These are phyloP conservation scores for Cubamyces lactineus DNA, from an alignment of 768 basidiomycete species.

Conservation along the genomic window DNA sequence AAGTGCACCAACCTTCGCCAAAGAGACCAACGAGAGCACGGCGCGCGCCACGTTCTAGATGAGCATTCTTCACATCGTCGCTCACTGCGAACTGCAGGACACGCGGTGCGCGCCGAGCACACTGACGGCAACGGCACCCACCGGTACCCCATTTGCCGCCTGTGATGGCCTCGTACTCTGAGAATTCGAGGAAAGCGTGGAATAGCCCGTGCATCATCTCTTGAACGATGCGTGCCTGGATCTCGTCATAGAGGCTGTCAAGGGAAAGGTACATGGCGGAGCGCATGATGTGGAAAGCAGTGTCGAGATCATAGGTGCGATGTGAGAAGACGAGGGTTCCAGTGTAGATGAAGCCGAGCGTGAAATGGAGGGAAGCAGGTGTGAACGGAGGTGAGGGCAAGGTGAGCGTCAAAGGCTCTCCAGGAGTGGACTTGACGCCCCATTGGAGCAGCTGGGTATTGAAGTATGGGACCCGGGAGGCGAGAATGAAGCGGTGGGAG, in stretches of 20 bases:
- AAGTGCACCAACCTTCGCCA: conserved; percentile 86
- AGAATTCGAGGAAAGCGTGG: conserved; percentile 79
- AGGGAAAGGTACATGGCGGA: conserved; percentile 82
- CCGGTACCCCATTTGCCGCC: conserved; percentile 80
- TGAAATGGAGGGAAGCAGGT: conserved; percentile 91
- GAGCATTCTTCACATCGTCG: conserved; percentile 75
- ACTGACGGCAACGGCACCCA: conserved; percentile 84
- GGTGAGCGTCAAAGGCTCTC: conserved; percentile 61
- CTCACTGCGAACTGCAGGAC: conserved; percentile 80
- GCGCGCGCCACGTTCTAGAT: conserved; percentile 72
- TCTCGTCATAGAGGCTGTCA: conserved; percentile 72
- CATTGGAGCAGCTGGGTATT: conserved; percentile 76
- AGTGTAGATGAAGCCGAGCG: conserved; percentile 92
- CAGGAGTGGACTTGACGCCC: conserved; percentile 41
- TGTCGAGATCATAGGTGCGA: conserved; percentile 89
- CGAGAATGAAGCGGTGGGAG: conserved; percentile 91
- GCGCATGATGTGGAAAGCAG: conserved; percentile 87
- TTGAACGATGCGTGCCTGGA: conserved; percentile 79
- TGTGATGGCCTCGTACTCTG: conserved; percentile 77
- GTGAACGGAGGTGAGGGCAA: conserved; percentile 95
- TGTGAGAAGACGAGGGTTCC: conserved; percentile 94
- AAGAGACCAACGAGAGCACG: conserved; percentile 82
- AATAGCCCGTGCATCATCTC: conserved; percentile 93
- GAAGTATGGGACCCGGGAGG: conserved; percentile 89
- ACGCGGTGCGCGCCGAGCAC: conserved; percentile 76